phyloP scores from a whole-genome alignment of 1,139 yeast genomes.

The Candida sanyaensis region DNA sequence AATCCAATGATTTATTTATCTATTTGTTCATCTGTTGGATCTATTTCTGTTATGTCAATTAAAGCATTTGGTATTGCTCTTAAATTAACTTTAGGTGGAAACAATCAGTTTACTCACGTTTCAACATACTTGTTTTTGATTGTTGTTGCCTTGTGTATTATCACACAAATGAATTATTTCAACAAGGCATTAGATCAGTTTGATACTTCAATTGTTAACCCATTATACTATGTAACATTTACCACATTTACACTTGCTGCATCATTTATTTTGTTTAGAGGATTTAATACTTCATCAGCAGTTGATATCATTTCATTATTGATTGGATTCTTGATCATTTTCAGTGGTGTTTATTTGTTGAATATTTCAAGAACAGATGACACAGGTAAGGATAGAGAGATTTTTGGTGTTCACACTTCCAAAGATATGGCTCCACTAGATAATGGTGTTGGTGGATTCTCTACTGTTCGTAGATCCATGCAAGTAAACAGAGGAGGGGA shows the following conservation, averaged over 20 bases:
- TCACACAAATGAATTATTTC: constrained; percentile 92
- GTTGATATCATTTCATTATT: constrained; percentile 83
- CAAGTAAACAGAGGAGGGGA: constrained; percentile 59
- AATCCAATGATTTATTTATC: constrained; percentile 91
- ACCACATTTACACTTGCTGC: constrained; percentile 88
- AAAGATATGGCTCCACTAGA: constrained; percentile 72
- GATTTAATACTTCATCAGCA: constrained; percentile 82
- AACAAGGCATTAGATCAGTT: constrained; percentile 92
- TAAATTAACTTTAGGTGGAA: constrained; percentile 83
- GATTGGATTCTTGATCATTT: constrained; percentile 84
- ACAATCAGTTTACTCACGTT: constrained; percentile 82
- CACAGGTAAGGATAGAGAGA: constrained; percentile 54
- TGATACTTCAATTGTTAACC: constrained; percentile 91
- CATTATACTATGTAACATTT: constrained; percentile 86
- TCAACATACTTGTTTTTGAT: constrained; percentile 80
- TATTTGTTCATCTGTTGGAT: constrained; percentile 88
- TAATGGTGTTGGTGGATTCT: constrained; percentile 76
- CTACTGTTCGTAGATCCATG: constrained; percentile 62
- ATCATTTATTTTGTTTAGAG: constrained; percentile 81
- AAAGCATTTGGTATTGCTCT: constrained; percentile 93
- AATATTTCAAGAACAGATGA: constrained; percentile 75
- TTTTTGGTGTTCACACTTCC: constrained; percentile 61
- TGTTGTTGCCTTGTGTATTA: constrained; percentile 78
- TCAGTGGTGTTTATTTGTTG: constrained; percentile 82
- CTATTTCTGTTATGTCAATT: constrained; percentile 88